These are phyloP conservation scores for Colletotrichum higginsianum DNA, from an alignment of 2,329 filamentous ascomycete genomes.

Conservation along the genomic window DNA sequence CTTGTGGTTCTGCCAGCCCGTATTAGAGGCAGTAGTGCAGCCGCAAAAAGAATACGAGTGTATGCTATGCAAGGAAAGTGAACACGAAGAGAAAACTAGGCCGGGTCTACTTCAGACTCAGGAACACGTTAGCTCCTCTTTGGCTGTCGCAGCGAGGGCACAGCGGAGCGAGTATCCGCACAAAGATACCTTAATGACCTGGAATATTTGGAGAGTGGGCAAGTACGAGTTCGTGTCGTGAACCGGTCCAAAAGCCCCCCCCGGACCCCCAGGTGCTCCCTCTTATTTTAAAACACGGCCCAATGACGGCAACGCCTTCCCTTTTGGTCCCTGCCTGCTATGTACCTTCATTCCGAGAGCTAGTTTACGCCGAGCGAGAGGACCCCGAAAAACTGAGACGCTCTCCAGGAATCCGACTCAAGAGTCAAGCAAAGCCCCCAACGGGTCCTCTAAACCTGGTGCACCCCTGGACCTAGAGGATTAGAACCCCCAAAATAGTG, in stretches of 20 bases:
- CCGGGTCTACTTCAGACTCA: not conserved
- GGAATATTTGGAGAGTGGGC: not conserved
- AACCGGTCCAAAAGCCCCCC: conserved; percentile 4
- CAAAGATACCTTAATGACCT: not conserved
- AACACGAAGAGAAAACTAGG: not conserved
- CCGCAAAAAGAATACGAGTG: conserved; percentile 8
- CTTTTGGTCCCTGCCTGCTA: conserved; percentile 6
- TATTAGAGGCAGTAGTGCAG: not conserved
- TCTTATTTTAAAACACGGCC: conserved; percentile 40
- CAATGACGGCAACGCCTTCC: conserved; percentile 38
- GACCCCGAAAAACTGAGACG: conserved; percentile 26
- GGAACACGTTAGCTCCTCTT: not conserved
- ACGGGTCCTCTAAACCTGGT: not conserved
- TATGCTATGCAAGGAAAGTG: not conserved
- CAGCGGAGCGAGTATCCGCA: too few species aligned
- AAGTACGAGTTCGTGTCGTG: conserved; percentile 12
- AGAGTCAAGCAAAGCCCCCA: conserved; percentile 11
- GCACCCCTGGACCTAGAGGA: conserved; percentile 22
- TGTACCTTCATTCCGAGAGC: not conserved
- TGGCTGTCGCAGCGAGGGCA: too few species aligned
- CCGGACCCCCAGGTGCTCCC: conserved; percentile 26
- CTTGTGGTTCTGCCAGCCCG: not conserved
- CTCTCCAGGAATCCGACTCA: not conserved
- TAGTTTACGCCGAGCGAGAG: not conserved
- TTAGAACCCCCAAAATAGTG: conserved; percentile 36